Conservation (phyloP, 1,284 basidiomycete species). For the Golubevia sp. region DNA sequence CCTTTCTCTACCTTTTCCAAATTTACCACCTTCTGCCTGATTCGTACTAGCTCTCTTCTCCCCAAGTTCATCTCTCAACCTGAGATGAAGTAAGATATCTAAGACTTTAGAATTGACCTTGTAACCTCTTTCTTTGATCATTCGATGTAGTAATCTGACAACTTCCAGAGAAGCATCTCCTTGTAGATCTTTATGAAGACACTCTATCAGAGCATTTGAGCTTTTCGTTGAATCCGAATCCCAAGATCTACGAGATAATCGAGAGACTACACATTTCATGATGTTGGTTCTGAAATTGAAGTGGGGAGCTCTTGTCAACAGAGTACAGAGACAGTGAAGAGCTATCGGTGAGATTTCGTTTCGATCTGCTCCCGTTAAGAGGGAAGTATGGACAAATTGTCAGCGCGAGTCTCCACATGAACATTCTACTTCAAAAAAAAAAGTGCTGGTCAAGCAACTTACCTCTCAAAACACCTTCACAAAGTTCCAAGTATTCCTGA, state of each 20-base stretch:
- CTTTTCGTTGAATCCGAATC: constrained; percentile 84
- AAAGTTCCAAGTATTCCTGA: constrained; percentile 80
- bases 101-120: constrained; percentile 87
- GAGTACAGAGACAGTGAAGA: constrained; percentile 83
- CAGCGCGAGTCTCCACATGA: too few species aligned
- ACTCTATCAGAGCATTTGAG: constrained; percentile 75
- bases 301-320: constrained; percentile 82
- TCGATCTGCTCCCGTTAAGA: constrained; percentile 67
- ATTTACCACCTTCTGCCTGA: constrained; percentile 55
- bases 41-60: constrained; percentile 73
- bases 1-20: constrained; percentile 73
- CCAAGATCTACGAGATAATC: constrained; percentile 84
- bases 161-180: constrained; percentile 83
- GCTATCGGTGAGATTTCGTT: constrained; percentile 74
- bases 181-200: constrained; percentile 79
- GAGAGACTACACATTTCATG: constrained; percentile 82
- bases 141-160: constrained; percentile 88
- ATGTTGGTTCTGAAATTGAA: constrained; percentile 97
- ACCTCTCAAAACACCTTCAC: constrained; percentile 89
- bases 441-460: constrained; percentile 33
- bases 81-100: constrained; percentile 80
- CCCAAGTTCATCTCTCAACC: constrained; percentile 84
- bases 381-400: background rate
- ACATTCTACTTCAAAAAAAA: constrained; percentile 31
- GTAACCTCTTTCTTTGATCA: constrained; percentile 92